These are phyloP conservation scores for Tolypocladium paradoxum DNA, from an alignment of 2,329 filamentous ascomycete species.

Conservation along the genomic window DNA sequence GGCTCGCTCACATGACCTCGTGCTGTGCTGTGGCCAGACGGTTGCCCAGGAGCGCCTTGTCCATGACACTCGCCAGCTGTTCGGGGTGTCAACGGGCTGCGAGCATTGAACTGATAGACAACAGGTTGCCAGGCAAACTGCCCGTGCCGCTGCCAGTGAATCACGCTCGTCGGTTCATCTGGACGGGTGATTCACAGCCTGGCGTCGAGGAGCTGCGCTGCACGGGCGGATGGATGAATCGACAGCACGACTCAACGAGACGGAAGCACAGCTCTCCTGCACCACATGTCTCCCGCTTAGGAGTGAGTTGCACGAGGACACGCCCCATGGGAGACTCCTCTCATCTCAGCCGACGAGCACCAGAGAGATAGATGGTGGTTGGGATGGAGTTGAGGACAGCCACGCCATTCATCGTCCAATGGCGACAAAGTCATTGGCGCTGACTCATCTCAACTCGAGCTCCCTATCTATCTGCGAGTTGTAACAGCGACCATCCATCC, in stretches of 20 bases:
- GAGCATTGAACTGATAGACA: background rate
- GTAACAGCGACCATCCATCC: no score
- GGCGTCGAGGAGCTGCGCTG: no score
- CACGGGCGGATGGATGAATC: no score
- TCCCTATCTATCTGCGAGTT: no score
- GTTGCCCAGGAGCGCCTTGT: background rate
- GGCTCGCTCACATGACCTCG: background rate
- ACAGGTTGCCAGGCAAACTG: no score
- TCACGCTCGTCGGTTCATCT: background rate
- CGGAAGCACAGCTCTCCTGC: no score
- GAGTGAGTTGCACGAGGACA: background rate
- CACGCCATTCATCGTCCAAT: background rate
- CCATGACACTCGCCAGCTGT: background rate
- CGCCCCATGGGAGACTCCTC: background rate
- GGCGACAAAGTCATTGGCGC: background rate
- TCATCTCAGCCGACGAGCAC: background rate
- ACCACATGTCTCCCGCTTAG: background rate
- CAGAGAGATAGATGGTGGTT: background rate
- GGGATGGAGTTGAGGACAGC: background rate
- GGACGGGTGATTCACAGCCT: background rate
- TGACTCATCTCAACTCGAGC: slow-evolving; percentile 1
- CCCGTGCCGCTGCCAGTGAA: background rate
- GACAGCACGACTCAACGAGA: background rate
- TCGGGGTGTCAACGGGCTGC: background rate
- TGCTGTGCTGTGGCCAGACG: background rate